Evolutionary conservation across 75 land plant genomes (phyloP).

Genomic region (Cunninghamia lanceolata): DNA sequence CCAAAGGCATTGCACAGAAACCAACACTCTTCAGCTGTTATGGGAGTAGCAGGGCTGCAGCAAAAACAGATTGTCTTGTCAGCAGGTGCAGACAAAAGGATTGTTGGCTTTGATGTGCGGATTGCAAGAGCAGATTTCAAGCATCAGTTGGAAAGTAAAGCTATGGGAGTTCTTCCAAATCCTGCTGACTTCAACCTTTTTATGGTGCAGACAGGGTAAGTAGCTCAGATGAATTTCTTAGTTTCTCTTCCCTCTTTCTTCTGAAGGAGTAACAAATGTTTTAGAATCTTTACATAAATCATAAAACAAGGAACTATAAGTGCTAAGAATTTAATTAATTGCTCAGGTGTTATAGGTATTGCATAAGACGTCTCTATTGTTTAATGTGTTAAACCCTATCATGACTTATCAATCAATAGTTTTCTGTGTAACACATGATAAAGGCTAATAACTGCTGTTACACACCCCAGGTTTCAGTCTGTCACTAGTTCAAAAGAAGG

Average conservation of each 20-base stretch:
- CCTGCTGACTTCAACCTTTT: slow-evolving; percentile 83
- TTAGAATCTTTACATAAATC: background rate
- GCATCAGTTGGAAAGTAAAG: slow-evolving; percentile 76
- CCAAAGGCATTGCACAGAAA: slow-evolving; percentile 68
- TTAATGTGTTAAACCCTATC: background rate
- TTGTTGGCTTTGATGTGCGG: slow-evolving; percentile 66
- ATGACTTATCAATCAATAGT: background rate
- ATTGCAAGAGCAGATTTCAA: slow-evolving; percentile 60
- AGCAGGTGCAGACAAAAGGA: slow-evolving; percentile 80
- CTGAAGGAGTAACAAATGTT: background rate
- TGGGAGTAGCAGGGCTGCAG: slow-evolving; percentile 85
- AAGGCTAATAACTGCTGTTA: background rate
- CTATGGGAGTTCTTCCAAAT: slow-evolving; percentile 83
- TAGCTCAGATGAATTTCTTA: background rate
- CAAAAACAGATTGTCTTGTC: slow-evolving; percentile 63
- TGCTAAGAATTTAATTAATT: background rate
- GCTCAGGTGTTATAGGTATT: background rate
- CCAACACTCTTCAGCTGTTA: slow-evolving; percentile 84
- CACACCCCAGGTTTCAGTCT: background rate
- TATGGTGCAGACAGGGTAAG: slow-evolving; percentile 94
- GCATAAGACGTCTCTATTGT: background rate
- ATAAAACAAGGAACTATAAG: background rate
- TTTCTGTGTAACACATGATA: background rate
- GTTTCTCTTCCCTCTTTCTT: background rate
- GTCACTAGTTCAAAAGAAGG: background rate